Evolutionary conservation across 208 protist genomes (phyloP).

Genomic region (Wallacemonas sp.): DNA sequence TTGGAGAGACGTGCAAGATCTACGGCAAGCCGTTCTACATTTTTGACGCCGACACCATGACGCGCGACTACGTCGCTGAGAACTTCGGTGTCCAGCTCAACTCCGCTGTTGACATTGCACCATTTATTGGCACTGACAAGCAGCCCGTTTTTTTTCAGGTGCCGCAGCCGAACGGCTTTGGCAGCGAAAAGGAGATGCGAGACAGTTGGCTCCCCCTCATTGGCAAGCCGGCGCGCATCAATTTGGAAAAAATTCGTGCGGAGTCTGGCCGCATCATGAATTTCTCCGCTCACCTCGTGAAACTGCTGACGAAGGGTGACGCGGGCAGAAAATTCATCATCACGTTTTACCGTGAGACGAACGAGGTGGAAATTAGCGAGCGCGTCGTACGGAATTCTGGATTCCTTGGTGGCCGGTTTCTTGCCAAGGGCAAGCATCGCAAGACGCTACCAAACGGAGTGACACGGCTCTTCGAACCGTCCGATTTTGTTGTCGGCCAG

Average conservation of each 20-base stretch:
- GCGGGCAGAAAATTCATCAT: conserved; percentile 84
- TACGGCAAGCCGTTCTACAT: conserved; percentile 84
- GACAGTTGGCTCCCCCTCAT: conserved; percentile 81
- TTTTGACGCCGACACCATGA: conserved; percentile 79
- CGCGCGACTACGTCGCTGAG: conserved; percentile 69
- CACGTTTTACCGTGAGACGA: conserved; percentile 87
- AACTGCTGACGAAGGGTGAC: conserved; percentile 73
- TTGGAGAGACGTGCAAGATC: conserved; percentile 85
- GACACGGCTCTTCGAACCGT: conserved; percentile 56
- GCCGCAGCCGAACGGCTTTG: conserved; percentile 91
- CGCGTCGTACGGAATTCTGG: conserved; percentile 83
- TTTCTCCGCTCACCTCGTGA: conserved; percentile 68
- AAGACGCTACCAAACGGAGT: conserved; percentile 70
- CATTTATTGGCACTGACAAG: conserved; percentile 52
- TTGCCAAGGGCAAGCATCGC: conserved; percentile 74
- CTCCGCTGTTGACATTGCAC: conserved; percentile 56
- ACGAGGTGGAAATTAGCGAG: conserved; percentile 89
- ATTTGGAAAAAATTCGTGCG: conserved; percentile 64
- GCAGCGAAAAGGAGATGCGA: conserved; percentile 83
- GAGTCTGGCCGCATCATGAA: conserved; percentile 87
- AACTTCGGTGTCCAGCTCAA: conserved; percentile 57
- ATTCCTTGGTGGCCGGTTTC: conserved; percentile 89
- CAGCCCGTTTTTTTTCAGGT: conserved; percentile 72
- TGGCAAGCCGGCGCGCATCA: conserved; percentile 58
- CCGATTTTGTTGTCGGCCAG: conserved; percentile 80